Conservation (phyloP, 345 rosid species). For the Toxicodendron radicans region DNA sequence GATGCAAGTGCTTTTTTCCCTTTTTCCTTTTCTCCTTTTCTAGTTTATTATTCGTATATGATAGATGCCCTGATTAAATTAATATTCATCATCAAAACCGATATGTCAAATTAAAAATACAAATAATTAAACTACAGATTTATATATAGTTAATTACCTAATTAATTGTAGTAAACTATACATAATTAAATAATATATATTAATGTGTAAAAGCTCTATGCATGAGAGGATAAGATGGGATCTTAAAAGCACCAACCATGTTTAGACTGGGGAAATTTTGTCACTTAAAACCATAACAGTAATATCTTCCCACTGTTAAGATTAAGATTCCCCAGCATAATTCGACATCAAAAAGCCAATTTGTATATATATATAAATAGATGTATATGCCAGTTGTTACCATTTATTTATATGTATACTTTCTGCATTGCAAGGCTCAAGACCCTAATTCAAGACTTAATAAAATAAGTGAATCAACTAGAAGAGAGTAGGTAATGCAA, state of each 20-base stretch:
- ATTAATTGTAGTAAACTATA: no score
- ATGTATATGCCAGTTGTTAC: conserved; percentile 5
- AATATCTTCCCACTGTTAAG: conserved; percentile 7
- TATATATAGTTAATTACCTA: not conserved
- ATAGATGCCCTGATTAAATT: conserved; percentile 3
- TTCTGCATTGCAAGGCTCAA: conserved; percentile 3
- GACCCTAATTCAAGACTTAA: not conserved
- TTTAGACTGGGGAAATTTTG: conserved; percentile 22
- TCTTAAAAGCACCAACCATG: conserved; percentile 32
- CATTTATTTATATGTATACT: not conserved
- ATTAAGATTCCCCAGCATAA: conserved; percentile 20
- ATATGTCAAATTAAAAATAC: conserved; percentile 7
- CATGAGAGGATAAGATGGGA: conserved; percentile 28
- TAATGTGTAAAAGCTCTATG: not conserved
- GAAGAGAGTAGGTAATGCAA: not conserved
- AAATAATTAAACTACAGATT: not conserved
- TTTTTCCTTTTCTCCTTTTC: not conserved
- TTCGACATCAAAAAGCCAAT: conserved; percentile 4
- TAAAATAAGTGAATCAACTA: not conserved
- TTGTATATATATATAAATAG: no score
- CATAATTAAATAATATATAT: no score
- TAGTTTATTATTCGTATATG: not conserved
- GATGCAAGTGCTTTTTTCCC: conserved; percentile 15
- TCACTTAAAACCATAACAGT: conserved; percentile 30
- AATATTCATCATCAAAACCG: conserved; percentile 9